phyloP scores from a whole-genome alignment of 306 rosid species.

The Abrus pulchellus region DNA sequence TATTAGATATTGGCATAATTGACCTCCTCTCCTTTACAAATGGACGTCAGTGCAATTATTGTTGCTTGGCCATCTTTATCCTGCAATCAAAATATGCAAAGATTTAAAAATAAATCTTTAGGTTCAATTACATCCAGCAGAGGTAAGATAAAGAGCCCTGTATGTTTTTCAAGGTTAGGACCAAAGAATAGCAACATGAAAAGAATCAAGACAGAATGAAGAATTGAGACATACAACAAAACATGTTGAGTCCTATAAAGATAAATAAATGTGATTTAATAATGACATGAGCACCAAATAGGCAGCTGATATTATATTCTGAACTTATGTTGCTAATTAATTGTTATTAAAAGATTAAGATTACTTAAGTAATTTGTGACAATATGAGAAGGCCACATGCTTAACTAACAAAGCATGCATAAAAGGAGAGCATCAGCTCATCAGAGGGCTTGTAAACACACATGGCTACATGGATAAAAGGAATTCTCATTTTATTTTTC shows the following conservation, averaged over 20 bases:
- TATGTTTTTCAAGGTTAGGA: not conserved
- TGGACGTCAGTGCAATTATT: constrained; percentile 70
- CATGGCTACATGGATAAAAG: constrained; percentile 4
- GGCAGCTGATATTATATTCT: not conserved
- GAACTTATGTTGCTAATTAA: not conserved
- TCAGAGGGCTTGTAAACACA: constrained; percentile 13
- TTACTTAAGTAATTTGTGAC: not conserved
- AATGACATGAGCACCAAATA: not conserved
- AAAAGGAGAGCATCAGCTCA: constrained; percentile 27
- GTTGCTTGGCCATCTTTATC: constrained; percentile 97
- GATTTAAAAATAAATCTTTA: constrained; percentile 22
- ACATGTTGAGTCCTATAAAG: constrained; percentile 16
- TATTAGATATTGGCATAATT: not conserved
- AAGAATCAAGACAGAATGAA: constrained; percentile 8
- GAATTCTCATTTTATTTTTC: constrained; percentile 1
- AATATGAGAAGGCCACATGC: not conserved
- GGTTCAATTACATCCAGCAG: constrained; percentile 20
- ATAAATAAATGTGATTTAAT: constrained; percentile 12
- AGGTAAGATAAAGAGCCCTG: not conserved
- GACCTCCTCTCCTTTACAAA: constrained; percentile 89
- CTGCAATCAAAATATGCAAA: constrained; percentile 56
- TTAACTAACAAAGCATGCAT: not conserved
- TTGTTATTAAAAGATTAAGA: not conserved
- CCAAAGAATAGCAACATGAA: not conserved
- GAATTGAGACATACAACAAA: constrained; percentile 6